Evolutionary conservation across 352 stramenopile species (phyloP).

Genomic region (Pythium periplocum): DNA sequence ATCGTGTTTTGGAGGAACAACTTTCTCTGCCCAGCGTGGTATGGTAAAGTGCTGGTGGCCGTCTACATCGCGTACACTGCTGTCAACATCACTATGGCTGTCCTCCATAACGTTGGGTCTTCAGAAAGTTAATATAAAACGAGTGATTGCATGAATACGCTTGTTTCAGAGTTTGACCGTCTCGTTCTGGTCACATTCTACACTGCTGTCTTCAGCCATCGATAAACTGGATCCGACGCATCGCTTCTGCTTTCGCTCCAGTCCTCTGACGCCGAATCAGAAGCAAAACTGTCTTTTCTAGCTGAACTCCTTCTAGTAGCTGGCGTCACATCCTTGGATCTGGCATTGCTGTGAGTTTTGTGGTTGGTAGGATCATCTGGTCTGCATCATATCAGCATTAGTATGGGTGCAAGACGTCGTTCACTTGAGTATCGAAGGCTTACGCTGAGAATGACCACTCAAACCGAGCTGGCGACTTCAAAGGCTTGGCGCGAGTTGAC

Average conservation of each 20-base stretch:
- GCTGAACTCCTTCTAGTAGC: constrained; percentile 8
- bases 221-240: constrained; percentile 46
- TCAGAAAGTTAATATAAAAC: constrained; percentile 2
- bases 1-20: constrained; percentile 45
- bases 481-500: background rate
- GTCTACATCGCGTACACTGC: constrained; percentile 67
- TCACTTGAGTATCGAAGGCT: constrained; percentile 42
- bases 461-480: background rate
- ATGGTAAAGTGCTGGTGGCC: constrained; percentile 60
- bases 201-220: constrained; percentile 50
- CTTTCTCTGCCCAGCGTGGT: constrained; percentile 64
- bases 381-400: background rate
- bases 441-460: constrained; percentile 1
- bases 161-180: too few species aligned
- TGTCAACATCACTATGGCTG: constrained; percentile 57
- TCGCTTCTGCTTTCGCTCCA: constrained; percentile 32
- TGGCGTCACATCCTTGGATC: background rate
- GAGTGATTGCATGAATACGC: too few species aligned
- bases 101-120: constrained; percentile 9
- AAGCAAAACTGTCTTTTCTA: constrained; percentile 10
- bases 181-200: constrained; percentile 4
- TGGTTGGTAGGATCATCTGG: background rate
- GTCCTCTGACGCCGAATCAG: constrained; percentile 3
- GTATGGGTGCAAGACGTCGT: constrained; percentile 46
- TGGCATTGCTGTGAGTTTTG: background rate